A percentile compares a stretch with the other conserved stretches of the same genome.
These are phyloP conservation scores for Colletotrichum acutatum DNA, from an alignment of 2,329 filamentous ascomycete genomes.

Conservation along the genomic window DNA sequence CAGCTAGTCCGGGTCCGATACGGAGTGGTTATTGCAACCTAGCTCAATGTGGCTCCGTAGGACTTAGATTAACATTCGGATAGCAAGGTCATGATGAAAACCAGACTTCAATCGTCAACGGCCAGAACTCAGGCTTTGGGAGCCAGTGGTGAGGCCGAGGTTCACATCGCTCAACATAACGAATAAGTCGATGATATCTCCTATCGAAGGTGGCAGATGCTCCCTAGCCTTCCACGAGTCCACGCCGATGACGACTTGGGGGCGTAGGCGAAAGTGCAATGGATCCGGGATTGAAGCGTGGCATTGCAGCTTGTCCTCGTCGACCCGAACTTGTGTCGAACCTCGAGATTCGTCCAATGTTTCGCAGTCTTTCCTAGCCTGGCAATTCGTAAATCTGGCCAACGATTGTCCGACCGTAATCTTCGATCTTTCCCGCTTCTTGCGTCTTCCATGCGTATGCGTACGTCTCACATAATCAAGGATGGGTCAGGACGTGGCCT, in stretches of 20 bases:
- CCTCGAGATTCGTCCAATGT: background rate
- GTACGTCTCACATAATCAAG: slow-evolving; percentile 22
- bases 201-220: background rate
- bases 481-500: background rate
- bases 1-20: background rate
- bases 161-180: background rate
- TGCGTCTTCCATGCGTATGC: slow-evolving; percentile 1
- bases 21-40: background rate
- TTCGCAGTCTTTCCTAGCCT: background rate
- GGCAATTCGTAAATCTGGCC: slow-evolving; percentile 30
- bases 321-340: background rate
- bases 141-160: background rate
- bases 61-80: background rate
- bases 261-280: background rate
- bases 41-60: background rate
- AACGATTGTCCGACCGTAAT: background rate
- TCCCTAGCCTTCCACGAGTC: background rate
- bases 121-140: background rate
- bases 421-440: slow-evolving; percentile 14
- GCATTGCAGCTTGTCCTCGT: background rate
- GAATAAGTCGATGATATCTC: background rate
- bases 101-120: background rate
- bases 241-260: background rate
- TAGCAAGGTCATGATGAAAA: background rate
- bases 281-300: background rate